Evolutionary conservation across 116 monocot genomes (phyloP).

Genomic region (Trichopus zeylanicus): DNA sequence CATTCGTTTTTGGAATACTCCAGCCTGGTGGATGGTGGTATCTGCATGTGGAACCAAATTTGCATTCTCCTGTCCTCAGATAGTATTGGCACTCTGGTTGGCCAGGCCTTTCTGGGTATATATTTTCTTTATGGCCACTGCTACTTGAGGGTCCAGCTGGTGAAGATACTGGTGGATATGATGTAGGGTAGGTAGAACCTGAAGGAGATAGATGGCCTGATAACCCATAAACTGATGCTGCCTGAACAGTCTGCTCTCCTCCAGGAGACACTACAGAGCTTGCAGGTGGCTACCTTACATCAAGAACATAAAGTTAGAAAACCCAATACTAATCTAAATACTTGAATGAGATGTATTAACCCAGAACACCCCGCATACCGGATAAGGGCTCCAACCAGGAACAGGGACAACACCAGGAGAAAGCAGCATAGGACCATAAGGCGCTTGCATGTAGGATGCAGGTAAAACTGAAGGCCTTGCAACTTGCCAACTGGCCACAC

Average conservation of each 20-base stretch:
- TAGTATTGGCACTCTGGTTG: conserved; percentile 87
- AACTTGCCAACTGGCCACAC: conserved; percentile 48
- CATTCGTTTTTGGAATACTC: conserved; percentile 35
- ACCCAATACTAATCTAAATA: background rate
- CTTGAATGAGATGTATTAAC: background rate
- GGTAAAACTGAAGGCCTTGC: conserved; percentile 45
- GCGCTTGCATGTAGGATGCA: conserved; percentile 31
- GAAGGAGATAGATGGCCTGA: conserved; percentile 49
- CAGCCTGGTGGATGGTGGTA: conserved; percentile 82
- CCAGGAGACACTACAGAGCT: conserved; percentile 37
- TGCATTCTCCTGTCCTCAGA: conserved; percentile 83
- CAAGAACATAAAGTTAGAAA: background rate
- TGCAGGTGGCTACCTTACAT: conserved; percentile 32
- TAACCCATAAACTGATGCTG: conserved; percentile 38
- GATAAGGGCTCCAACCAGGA: conserved; percentile 50
- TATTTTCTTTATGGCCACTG: conserved; percentile 26
- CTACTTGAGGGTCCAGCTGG: conserved; percentile 30
- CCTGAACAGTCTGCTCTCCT: conserved; percentile 36
- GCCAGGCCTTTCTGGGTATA: conserved; percentile 68
- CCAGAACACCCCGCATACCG: conserved; percentile 22
- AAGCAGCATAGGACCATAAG: conserved; percentile 51
- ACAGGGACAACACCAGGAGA: conserved; percentile 48
- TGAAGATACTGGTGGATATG: conserved; percentile 29
- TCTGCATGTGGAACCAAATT: conserved; percentile 81
- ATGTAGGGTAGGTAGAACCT: conserved; percentile 29